A percentile compares a stretch with the other conserved stretches of the same genome.
Conservation (phyloP, 2,329 filamentous ascomycete species). For the Aspergillus melleus region DNA sequence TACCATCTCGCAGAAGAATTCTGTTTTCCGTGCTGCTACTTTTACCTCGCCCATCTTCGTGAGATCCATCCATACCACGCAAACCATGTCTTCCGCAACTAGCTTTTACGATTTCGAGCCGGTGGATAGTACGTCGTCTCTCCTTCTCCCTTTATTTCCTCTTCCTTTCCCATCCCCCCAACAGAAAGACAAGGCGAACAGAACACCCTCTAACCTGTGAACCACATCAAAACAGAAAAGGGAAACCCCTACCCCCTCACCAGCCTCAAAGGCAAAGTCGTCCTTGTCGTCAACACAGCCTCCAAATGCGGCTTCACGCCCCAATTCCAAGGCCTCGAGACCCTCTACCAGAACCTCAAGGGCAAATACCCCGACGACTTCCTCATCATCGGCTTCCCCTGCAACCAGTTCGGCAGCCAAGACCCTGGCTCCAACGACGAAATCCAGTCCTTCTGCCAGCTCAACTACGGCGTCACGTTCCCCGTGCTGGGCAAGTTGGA, state of each 20-base stretch:
- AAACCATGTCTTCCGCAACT: constrained; percentile 58
- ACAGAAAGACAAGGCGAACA: neutral
- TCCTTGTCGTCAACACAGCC: constrained; percentile 95
- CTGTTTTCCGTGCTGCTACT: neutral
- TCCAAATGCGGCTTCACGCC: constrained; percentile 99
- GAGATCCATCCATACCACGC: constrained; percentile 7
- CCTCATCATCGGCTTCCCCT: constrained; percentile 89
- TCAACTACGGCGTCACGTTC: constrained; percentile 94
- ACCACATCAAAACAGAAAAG: constrained; percentile 56
- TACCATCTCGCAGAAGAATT: neutral
- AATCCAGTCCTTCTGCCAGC: constrained; percentile 80
- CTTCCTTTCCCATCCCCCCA: neutral
- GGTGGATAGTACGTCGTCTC: constrained; percentile 51
- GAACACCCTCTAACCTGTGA: constrained; percentile 7
- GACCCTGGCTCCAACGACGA: constrained; percentile 82
- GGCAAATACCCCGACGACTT: constrained; percentile 73
- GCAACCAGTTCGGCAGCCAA: constrained; percentile 94
- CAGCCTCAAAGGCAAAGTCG: constrained; percentile 83
- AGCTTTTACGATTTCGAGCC: constrained; percentile 62
- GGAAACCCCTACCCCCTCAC: constrained; percentile 69
- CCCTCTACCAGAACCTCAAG: constrained; percentile 77
- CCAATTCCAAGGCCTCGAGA: constrained; percentile 88
- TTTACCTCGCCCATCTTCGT: neutral
- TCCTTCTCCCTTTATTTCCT: neutral
- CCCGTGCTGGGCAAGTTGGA: constrained; percentile 89